Evolutionary conservation across 768 basidiomycete genomes (phyloP).

Genomic region (Hortiboletus flavorubellus): DNA sequence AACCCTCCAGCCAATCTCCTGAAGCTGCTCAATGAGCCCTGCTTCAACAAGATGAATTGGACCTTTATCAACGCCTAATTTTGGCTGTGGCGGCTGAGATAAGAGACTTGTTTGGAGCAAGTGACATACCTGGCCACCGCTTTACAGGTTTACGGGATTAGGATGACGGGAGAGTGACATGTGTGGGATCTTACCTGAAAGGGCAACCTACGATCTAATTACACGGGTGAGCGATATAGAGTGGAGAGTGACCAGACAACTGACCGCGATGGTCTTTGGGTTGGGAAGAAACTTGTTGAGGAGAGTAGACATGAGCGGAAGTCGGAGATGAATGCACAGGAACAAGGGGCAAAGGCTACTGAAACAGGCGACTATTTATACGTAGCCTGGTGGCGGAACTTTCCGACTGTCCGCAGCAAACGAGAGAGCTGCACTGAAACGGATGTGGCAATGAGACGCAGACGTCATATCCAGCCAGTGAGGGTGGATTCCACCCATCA

Average conservation of each 20-base stretch:
- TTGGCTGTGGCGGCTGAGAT: conserved; percentile 45
- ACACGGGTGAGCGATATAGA: conserved; percentile 6
- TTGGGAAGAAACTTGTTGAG: conserved; percentile 37
- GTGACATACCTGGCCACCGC: conserved; percentile 32
- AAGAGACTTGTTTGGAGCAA: conserved; percentile 4
- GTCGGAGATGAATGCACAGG: neutral
- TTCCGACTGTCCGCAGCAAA: neutral
- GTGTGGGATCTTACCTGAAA: conserved; percentile 60
- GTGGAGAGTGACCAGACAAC: conserved; percentile 30
- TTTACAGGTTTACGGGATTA: conserved; percentile 16
- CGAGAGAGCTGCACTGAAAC: too few relatives aligned
- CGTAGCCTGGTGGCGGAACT: neutral
- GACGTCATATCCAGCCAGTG: neutral
- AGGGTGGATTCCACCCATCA: neutral
- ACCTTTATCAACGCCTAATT: conserved; percentile 78
- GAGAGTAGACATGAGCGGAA: conserved; percentile 19
- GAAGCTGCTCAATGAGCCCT: conserved; percentile 75
- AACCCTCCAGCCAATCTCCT: conserved; percentile 83
- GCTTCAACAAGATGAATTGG: conserved; percentile 88
- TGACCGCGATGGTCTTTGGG: conserved; percentile 77
- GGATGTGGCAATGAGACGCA: neutral
- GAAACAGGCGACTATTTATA: conserved; percentile 1
- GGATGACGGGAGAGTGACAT: neutral
- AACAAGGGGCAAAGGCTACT: neutral
- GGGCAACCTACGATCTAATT: conserved; percentile 88